Base-by-base conservation (phyloP, 768 basidiomycete genomes). In the Termitomyces sp. region DNA sequence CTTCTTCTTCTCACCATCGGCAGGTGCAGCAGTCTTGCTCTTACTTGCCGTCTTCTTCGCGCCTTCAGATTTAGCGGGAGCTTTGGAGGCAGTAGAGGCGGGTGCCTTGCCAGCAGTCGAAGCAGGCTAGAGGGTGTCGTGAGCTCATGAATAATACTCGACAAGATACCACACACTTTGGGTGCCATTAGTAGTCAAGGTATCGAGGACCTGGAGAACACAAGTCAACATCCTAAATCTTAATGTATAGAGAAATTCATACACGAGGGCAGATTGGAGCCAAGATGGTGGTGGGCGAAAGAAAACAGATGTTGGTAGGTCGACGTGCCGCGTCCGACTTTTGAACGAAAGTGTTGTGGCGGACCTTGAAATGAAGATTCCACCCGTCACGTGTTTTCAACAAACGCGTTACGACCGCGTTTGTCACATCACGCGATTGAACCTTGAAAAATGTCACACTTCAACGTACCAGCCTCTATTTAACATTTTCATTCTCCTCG, bases 1-100 rank as follows among this genome's bases (percentile, higher is more conserved):
- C 80, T 89, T 89, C 84, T 90, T 90, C 83, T 90, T 89, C 70
- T 90, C 88, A 51, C 81, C 85, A 53, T 82, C 85, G 51, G 75
- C 82, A 46, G 83, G 69, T 28, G 79, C 79, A 67, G 74, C 69
- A n/a, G 62, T 18, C 55, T 67, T 66, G 53, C 66, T 67, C 56
- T 66, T 67, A 32, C 66, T 67, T 16, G 85, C 80, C 1, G 85
- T 82, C 71, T 84, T 82, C 74, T 83, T 83, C 0, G 83, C 82
- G 46, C 66, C 68, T 46, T 71, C 70, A 48, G 65, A 61, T 32
- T 71, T 71, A 1, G 85, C 84, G 16, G 88, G 86, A n/a, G 87
- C 84, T 72, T 58, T 62, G 4, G 61, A 59, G 35, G 61, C 64
- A 22, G 79, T 78, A 20, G 84, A 83, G 56, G 86, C 86, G 49